These are phyloP conservation scores for Verbena officinalis DNA, from an alignment of 257 asterid genomes.

Conservation along the genomic window DNA sequence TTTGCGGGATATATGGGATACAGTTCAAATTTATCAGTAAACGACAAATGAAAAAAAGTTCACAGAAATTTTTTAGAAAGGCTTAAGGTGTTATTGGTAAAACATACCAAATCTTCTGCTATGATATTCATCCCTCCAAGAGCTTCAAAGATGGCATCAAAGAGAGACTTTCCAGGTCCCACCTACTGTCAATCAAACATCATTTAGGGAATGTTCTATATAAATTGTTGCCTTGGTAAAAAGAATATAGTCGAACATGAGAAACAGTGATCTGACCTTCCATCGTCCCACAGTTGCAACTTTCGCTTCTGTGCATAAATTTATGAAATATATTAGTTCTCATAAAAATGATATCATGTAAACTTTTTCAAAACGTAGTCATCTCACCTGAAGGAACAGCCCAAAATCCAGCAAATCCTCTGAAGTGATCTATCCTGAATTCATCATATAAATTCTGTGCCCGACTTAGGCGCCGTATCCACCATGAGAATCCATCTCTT, in stretches of 20 bases:
- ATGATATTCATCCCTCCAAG: slow-evolving; percentile 87
- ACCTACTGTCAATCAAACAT: slow-evolving; percentile 61
- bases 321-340: slow-evolving; percentile 20
- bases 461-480: slow-evolving; percentile 81
- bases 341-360: slow-evolving; percentile 23
- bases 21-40: neutral
- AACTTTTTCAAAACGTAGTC: slow-evolving; percentile 18
- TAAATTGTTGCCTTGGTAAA: slow-evolving; percentile 19
- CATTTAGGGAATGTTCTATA: slow-evolving; percentile 32
- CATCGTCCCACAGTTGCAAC: slow-evolving; percentile 81
- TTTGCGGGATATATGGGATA: neutral
- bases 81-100: slow-evolving; percentile 1
- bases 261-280: slow-evolving; percentile 65
- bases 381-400: slow-evolving; percentile 96
- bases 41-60: neutral
- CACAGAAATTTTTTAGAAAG: neutral
- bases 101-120: slow-evolving; percentile 96
- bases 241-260: slow-evolving; percentile 19
- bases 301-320: slow-evolving; percentile 74
- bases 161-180: slow-evolving; percentile 89
- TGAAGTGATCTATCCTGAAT: slow-evolving; percentile 93
- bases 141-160: slow-evolving; percentile 72
- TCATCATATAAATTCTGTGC: slow-evolving; percentile 91
- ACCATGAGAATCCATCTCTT: slow-evolving; percentile 87
- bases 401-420: slow-evolving; percentile 99